These are phyloP conservation scores for Zymoseptoria crescenta DNA, from an alignment of 2,329 filamentous ascomycete species.

Conservation along the genomic window DNA sequence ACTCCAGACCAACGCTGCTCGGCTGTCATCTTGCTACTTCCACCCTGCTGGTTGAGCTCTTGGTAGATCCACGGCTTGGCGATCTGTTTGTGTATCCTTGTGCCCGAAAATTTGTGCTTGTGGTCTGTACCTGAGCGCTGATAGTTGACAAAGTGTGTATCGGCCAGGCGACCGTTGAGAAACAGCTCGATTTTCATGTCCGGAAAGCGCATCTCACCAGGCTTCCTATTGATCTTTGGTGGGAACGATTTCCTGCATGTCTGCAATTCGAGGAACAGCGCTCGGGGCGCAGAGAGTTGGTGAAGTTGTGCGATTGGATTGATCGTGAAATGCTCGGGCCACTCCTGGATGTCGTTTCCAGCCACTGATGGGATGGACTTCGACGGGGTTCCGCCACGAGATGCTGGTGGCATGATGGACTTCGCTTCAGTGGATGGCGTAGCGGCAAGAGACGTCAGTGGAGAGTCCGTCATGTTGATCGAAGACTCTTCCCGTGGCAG, in stretches of 20 bases:
- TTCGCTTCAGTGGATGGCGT: not conserved
- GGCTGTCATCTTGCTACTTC: slow-evolving; percentile 6
- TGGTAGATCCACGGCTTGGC: slow-evolving; percentile 41
- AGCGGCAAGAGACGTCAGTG: not conserved
- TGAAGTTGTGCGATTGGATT: not conserved
- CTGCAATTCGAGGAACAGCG: slow-evolving; percentile 8
- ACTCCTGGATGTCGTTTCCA: not conserved
- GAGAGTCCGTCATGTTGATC: not conserved
- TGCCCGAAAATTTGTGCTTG: slow-evolving; percentile 31
- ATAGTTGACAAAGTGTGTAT: slow-evolving; percentile 16
- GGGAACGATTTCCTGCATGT: slow-evolving; percentile 3
- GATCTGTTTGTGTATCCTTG: slow-evolving; percentile 30
- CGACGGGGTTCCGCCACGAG: not conserved
- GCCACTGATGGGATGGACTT: not conserved
- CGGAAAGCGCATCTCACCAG: not conserved
- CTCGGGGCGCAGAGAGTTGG: slow-evolving; percentile 2
- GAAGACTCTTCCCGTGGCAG: not conserved
- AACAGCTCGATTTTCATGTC: slow-evolving; percentile 42
- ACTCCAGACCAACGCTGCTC: slow-evolving; percentile 32
- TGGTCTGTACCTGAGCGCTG: slow-evolving; percentile 3
- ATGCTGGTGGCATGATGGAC: not conserved
- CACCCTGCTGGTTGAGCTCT: slow-evolving; percentile 10
- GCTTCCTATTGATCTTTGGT: not conserved
- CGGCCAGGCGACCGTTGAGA: slow-evolving; percentile 39
- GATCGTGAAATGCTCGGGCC: not conserved